Percentiles rank a stretch among this genome's conserved stretches.
Conservation (phyloP, 495 filamentous ascomycete genomes). For the Penicillium arizonense region DNA sequence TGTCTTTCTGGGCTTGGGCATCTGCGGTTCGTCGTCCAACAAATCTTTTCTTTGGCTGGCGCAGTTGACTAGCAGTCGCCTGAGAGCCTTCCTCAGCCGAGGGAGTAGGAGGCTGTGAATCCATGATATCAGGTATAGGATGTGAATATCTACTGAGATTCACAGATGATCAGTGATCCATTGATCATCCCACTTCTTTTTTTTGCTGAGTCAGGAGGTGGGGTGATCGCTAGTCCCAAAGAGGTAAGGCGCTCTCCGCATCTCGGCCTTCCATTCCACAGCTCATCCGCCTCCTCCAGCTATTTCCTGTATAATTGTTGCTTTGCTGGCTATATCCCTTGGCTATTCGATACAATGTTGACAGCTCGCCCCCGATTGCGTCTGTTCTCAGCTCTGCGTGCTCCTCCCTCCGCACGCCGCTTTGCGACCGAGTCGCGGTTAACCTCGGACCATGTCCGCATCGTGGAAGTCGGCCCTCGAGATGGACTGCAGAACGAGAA, state of each 20-base stretch:
- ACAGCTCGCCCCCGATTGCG: conserved; percentile 18
- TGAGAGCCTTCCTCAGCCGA: conserved; percentile 3
- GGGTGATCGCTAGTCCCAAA: conserved; percentile 16
- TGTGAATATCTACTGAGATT: not conserved
- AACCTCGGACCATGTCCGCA: conserved; percentile 55
- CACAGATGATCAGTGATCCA: not conserved
- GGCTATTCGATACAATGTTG: conserved; percentile 16
- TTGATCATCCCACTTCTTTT: conserved; percentile 13
- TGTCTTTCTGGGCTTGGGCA: conserved; percentile 46
- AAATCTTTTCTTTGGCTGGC: conserved; percentile 73
- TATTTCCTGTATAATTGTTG: not conserved
- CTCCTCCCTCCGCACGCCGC: conserved; percentile 26
- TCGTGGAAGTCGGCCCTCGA: conserved; percentile 91
- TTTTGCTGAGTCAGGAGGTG: conserved; percentile 11
- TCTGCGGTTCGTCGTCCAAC: conserved; percentile 67
- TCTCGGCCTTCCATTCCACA: conserved; percentile 4
- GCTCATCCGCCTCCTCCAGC: not conserved
- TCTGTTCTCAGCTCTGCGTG: conserved; percentile 33
- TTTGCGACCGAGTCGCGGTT: conserved; percentile 48
- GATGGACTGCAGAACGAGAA: conserved; percentile 98
- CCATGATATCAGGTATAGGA: not conserved
- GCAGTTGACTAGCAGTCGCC: conserved; percentile 15
- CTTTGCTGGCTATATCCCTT: not conserved
- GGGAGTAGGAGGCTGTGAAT: not conserved
- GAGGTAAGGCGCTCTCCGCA: conserved; percentile 26